Evolutionary conservation across 441 rosid species (phyloP).

Genomic region (Erodium trifolium): DNA sequence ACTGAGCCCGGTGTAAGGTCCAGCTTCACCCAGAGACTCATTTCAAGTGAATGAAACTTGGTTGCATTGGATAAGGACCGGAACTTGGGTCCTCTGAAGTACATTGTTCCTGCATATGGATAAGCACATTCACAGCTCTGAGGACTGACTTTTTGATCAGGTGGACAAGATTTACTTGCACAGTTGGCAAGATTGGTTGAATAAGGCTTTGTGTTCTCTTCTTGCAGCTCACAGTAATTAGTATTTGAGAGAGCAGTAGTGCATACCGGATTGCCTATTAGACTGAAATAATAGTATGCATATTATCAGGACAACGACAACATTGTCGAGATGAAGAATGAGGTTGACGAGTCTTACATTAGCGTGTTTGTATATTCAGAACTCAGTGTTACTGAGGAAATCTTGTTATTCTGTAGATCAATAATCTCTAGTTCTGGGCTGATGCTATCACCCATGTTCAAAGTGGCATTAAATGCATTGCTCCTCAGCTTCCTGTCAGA

Average conservation of each 20-base stretch:
- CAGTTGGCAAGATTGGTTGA: constrained; percentile 89
- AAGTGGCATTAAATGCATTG: constrained; percentile 58
- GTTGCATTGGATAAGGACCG: constrained; percentile 58
- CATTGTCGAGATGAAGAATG: background rate
- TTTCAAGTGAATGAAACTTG: constrained; percentile 67
- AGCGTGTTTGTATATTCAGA: constrained; percentile 53
- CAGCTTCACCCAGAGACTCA: constrained; percentile 69
- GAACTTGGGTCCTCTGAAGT: constrained; percentile 76
- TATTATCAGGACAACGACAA: background rate
- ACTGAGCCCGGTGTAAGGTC: constrained; percentile 84
- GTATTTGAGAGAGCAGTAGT: constrained; percentile 48
- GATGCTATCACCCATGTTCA: constrained; percentile 51
- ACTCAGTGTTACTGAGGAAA: constrained; percentile 57
- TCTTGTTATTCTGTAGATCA: constrained; percentile 71
- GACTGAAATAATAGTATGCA: constrained; percentile 34
- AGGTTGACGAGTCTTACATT: constrained; percentile 35
- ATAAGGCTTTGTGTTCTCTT: constrained; percentile 42
- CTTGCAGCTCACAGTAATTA: constrained; percentile 67
- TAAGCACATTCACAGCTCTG: constrained; percentile 91
- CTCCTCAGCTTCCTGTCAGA: constrained; percentile 58
- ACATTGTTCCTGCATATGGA: constrained; percentile 82
- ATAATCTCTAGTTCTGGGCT: constrained; percentile 59
- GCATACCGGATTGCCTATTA: constrained; percentile 83
- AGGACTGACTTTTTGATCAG: constrained; percentile 74
- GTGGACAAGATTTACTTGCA: constrained; percentile 53